Percentiles rank a stretch among this genome's conserved stretches.
Conservation (phyloP, 148 eudicot genomes). For the Vaccinium vitisidaea region DNA sequence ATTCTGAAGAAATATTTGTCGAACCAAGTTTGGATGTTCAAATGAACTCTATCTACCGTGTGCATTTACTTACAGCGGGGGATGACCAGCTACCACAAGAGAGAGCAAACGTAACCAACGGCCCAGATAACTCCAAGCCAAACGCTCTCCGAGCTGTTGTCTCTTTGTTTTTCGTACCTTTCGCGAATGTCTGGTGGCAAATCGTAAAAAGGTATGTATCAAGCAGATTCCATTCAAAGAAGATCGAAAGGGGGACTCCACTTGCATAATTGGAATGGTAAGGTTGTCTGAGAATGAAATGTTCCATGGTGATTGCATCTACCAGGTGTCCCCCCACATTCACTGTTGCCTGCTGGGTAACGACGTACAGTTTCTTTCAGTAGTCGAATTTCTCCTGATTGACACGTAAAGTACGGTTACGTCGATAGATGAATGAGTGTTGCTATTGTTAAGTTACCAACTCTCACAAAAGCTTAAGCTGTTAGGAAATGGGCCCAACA, state of each 20-base stretch:
- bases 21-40: neutral
- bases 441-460: too few relatives aligned
- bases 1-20: neutral
- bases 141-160: conserved; percentile 43
- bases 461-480: too few relatives aligned
- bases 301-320: conserved; percentile 39
- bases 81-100: conserved; percentile 95
- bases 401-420: neutral
- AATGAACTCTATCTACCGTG: neutral
- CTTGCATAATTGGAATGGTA: conserved; percentile 49
- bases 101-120: conserved; percentile 81
- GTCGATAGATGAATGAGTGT: neutral
- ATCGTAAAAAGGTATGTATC: neutral
- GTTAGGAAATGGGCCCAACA: too few relatives aligned
- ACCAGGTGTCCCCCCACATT: conserved; percentile 31
- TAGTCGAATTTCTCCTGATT: conserved; percentile 5
- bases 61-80: conserved; percentile 68
- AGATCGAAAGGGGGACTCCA: neutral
- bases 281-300: conserved; percentile 39
- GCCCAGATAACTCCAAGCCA: conserved; percentile 82
- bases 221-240: neutral
- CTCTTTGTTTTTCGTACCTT: conserved; percentile 42
- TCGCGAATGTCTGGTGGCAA: conserved; percentile 37
- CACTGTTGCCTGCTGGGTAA: conserved; percentile 39
- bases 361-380: neutral